Percentiles rank a stretch among this genome's conserved stretches.
Evolutionary conservation across 2,329 filamentous ascomycete genomes (phyloP).

Genomic region (Scortechinia acanthostroma): DNA sequence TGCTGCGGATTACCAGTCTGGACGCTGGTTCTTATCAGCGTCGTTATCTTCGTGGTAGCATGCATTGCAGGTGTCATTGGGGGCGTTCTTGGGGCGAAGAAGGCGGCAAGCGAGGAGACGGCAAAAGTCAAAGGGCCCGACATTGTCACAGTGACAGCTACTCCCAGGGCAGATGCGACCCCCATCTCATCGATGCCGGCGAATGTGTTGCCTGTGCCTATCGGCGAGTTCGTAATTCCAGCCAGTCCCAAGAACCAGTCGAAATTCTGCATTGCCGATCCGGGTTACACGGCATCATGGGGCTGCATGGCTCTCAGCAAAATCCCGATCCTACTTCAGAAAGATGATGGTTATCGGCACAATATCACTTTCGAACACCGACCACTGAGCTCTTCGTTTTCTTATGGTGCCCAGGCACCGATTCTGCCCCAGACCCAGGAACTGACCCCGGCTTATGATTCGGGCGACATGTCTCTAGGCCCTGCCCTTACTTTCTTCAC

Average conservation of each 20-base stretch:
- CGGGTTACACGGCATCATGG: not conserved
- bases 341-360: not conserved
- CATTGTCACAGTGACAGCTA: conserved; percentile 1
- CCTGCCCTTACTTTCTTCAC: not conserved
- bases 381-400: not conserved
- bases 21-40: not conserved
- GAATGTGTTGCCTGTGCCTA: not conserved
- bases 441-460: not conserved
- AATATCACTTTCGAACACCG: not conserved
- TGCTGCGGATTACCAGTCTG: conserved; percentile 1
- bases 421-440: not conserved
- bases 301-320: not conserved
- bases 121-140: not conserved
- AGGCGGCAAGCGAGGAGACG: not conserved
- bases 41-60: not conserved
- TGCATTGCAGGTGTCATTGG: not conserved
- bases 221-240: not conserved
- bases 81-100: not conserved
- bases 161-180: not conserved
- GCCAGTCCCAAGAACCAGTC: not conserved
- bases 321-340: not conserved
- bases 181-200: not conserved
- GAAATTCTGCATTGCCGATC: not conserved
- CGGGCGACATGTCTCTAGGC: not conserved
- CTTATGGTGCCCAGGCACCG: not conserved